Evolutionary conservation across 2,329 filamentous ascomycete species (phyloP).

Genomic region (Diaporthe helianthi): DNA sequence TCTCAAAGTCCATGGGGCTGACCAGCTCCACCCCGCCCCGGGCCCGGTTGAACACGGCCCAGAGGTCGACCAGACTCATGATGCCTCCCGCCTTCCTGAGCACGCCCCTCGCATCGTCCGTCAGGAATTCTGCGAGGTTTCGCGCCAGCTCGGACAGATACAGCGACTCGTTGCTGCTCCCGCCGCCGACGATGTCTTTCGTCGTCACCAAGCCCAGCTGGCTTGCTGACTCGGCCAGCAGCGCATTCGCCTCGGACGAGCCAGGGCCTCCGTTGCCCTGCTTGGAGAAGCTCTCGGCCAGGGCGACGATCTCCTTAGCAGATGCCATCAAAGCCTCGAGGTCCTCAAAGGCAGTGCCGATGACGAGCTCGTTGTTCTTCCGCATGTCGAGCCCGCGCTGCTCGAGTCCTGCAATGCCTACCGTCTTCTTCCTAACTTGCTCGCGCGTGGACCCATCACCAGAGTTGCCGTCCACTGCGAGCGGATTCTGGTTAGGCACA

Average conservation of each 20-base stretch:
- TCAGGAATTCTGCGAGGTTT: constrained; percentile 87
- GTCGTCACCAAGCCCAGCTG: constrained; percentile 91
- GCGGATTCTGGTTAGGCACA: constrained; percentile 68
- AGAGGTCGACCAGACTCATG: constrained; percentile 87
- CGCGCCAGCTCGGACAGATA: constrained; percentile 89
- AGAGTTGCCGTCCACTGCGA: constrained; percentile 46
- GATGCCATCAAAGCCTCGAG: constrained; percentile 97
- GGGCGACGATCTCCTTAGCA: constrained; percentile 91
- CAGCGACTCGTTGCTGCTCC: constrained; percentile 76
- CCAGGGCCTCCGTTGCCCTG: constrained; percentile 68
- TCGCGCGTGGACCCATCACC: constrained; percentile 37
- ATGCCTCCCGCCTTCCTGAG: constrained; percentile 84
- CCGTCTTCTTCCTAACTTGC: constrained; percentile 59
- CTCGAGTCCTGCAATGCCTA: constrained; percentile 92
- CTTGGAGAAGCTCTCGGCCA: constrained; percentile 85
- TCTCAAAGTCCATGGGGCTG: constrained; percentile 89
- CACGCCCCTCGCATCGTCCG: constrained; percentile 81
- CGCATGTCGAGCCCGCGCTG: constrained; percentile 82
- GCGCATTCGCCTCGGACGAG: constrained; percentile 72
- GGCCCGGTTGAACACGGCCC: constrained; percentile 93
- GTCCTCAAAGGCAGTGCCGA: constrained; percentile 94
- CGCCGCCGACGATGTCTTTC: constrained; percentile 88
- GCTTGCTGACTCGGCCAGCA: constrained; percentile 82
- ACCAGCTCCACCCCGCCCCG: constrained; percentile 94
- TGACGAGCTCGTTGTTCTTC: constrained; percentile 91